phyloP scores from a whole-genome alignment of 768 basidiomycete genomes.

The Mycena albidolilacea region DNA sequence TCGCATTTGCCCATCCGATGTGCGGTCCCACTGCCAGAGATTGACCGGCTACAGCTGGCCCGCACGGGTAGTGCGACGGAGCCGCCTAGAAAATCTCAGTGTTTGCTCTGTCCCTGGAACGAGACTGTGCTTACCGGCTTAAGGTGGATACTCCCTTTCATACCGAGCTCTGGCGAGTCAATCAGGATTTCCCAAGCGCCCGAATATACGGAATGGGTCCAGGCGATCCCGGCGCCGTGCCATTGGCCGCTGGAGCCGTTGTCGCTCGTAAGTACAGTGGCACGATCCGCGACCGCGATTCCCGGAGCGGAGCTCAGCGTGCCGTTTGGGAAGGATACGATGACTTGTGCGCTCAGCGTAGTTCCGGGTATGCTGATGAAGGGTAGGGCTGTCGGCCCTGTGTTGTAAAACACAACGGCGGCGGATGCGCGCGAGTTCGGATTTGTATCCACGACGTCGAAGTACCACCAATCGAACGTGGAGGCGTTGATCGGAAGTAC shows the following conservation, averaged over 20 bases:
- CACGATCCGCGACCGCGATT: constrained; percentile 8
- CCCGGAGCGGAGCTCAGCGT: constrained; percentile 6
- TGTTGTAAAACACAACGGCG: constrained; percentile 31
- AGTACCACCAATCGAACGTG: constrained; percentile 43
- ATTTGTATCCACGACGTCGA: constrained; percentile 39
- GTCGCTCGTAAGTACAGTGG: constrained; percentile 30
- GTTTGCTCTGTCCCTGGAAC: not conserved
- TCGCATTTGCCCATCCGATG: constrained; percentile 40
- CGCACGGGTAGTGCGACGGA: constrained; percentile 40
- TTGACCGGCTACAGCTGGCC: constrained; percentile 18
- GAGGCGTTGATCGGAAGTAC: constrained; percentile 34
- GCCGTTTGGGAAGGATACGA: constrained; percentile 27
- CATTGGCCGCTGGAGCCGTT: constrained; percentile 34
- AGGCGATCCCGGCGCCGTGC: constrained; percentile 37
- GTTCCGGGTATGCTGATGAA: not conserved
- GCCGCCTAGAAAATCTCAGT: constrained; percentile 6
- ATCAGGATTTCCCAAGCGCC: constrained; percentile 29
- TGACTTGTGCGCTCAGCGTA: constrained; percentile 5
- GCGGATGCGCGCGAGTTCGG: constrained; percentile 28
- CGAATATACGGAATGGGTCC: not conserved
- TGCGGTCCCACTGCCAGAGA: constrained; percentile 31
- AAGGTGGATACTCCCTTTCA: constrained; percentile 35
- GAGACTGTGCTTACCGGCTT: not conserved
- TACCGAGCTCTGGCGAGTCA: constrained; percentile 27
- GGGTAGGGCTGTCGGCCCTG: not conserved